Evolutionary conservation across 148 eudicot species (phyloP).

Genomic region (Vaccinium corymbosum): DNA sequence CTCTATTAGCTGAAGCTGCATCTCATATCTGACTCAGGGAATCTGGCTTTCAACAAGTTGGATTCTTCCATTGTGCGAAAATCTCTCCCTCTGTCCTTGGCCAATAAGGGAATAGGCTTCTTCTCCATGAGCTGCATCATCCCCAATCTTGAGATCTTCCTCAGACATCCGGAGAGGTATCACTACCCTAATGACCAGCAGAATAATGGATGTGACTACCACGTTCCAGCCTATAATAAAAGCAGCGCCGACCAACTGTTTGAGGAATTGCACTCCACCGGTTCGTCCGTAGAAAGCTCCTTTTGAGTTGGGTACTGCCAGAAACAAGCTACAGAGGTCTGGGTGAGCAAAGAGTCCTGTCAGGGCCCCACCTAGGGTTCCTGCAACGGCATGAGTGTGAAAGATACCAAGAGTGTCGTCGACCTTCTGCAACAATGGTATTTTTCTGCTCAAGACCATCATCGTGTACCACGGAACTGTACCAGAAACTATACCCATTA

Average conservation of each 20-base stretch:
- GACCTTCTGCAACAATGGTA: slow-evolving; percentile 10
- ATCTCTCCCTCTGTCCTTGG: slow-evolving; percentile 21
- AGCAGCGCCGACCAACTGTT: slow-evolving; percentile 22
- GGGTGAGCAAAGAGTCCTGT: slow-evolving; percentile 30
- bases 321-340: slow-evolving; percentile 20
- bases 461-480: slow-evolving; percentile 28
- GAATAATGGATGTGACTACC: slow-evolving; percentile 23
- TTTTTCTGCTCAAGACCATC: slow-evolving; percentile 24
- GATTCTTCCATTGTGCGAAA: slow-evolving; percentile 7
- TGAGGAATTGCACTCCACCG: slow-evolving; percentile 18
- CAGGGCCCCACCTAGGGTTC: slow-evolving; percentile 22
- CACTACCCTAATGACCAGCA: slow-evolving; percentile 12
- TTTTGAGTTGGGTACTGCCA: slow-evolving; percentile 19
- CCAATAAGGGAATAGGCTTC: slow-evolving; percentile 29
- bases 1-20: not conserved
- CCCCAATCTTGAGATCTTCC: slow-evolving; percentile 25
- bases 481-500: slow-evolving; percentile 25
- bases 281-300: slow-evolving; percentile 20
- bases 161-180: slow-evolving; percentile 27
- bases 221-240: slow-evolving; percentile 28
- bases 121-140: slow-evolving; percentile 30
- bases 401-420: slow-evolving; percentile 31
- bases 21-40: not conserved
- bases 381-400: slow-evolving; percentile 28
- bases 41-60: not conserved